Evolutionary conservation across 2,329 filamentous ascomycete species (phyloP).

Genomic region (Orbilia ellipsospora): DNA sequence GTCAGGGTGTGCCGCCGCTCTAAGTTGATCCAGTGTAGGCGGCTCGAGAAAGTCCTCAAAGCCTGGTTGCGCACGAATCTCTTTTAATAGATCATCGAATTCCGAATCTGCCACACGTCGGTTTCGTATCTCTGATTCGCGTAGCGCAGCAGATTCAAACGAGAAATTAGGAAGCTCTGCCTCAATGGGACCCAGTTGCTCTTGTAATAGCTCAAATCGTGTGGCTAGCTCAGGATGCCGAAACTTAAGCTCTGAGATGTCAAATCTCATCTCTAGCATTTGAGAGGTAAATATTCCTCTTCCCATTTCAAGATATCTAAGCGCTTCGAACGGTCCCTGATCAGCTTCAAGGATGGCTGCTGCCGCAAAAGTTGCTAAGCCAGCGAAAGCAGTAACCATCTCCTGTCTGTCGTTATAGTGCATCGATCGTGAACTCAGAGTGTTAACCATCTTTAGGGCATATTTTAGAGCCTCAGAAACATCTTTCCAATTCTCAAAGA

Average conservation of each 20-base stretch:
- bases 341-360: constrained; percentile 56
- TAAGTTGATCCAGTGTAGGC: too few species aligned
- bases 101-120: too few species aligned
- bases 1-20: too few species aligned
- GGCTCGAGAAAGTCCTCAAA: too few species aligned
- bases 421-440: not conserved
- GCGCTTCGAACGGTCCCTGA: constrained; percentile 34
- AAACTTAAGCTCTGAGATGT: constrained; percentile 29
- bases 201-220: constrained; percentile 29
- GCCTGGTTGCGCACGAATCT: too few species aligned
- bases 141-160: not conserved
- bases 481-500: not conserved
- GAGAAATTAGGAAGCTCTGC: not conserved
- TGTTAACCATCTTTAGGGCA: not conserved
- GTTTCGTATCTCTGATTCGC: too few species aligned
- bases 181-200: not conserved
- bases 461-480: not conserved
- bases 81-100: too few species aligned
- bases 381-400: constrained; percentile 2
- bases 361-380: constrained; percentile 56
- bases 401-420: not conserved
- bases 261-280: constrained; percentile 56
- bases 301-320: constrained; percentile 59
- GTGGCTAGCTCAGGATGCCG: constrained; percentile 44
- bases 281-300: constrained; percentile 58